phyloP scores from a whole-genome alignment of 2,329 filamentous ascomycete genomes.

The Grosmannia huntii region DNA sequence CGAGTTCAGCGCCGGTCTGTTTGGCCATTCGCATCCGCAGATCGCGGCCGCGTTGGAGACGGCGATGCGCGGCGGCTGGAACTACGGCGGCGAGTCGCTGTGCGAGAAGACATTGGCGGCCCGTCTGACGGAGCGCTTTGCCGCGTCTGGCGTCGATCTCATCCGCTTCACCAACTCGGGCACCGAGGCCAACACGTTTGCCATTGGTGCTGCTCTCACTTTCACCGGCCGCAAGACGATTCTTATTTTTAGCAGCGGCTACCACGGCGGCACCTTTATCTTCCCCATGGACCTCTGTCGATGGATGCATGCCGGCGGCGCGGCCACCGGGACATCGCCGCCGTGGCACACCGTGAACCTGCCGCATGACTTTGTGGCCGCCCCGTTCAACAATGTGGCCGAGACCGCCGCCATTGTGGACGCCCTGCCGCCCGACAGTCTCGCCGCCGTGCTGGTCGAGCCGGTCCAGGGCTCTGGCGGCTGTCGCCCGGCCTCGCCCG shows the following conservation, averaged over 20 bases:
- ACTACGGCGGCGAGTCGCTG: constrained; percentile 35
- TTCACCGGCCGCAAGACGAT: constrained; percentile 31
- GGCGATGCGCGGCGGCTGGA: constrained; percentile 29
- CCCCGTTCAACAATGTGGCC: constrained; percentile 45
- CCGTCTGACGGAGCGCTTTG: constrained; percentile 36
- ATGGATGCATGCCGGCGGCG: constrained; percentile 8
- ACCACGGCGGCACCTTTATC: constrained; percentile 33
- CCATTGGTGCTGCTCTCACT: constrained; percentile 36
- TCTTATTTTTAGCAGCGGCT: constrained; percentile 30
- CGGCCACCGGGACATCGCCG: constrained; percentile 11
- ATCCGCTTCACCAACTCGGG: constrained; percentile 51
- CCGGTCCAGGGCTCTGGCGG: constrained; percentile 51
- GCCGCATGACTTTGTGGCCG: constrained; percentile 42
- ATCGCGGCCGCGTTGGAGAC: constrained; percentile 2
- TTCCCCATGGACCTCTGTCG: constrained; percentile 17
- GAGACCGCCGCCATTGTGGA: constrained; percentile 30
- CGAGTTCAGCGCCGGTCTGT: constrained; percentile 52
- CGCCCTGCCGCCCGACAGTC: constrained; percentile 21
- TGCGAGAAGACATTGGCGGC: constrained; percentile 37
- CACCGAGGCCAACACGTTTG: constrained; percentile 48
- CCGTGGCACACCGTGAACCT: constrained; percentile 32
- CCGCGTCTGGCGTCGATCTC: constrained; percentile 28
- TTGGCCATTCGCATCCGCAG: constrained; percentile 47
- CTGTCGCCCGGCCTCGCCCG: constrained; percentile 31
- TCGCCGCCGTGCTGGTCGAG: constrained; percentile 53